A percentile compares a stretch with the other conserved stretches of the same genome.
Evolutionary conservation across 1,139 yeast species (phyloP).

Genomic region (Kodamaea suecica): DNA sequence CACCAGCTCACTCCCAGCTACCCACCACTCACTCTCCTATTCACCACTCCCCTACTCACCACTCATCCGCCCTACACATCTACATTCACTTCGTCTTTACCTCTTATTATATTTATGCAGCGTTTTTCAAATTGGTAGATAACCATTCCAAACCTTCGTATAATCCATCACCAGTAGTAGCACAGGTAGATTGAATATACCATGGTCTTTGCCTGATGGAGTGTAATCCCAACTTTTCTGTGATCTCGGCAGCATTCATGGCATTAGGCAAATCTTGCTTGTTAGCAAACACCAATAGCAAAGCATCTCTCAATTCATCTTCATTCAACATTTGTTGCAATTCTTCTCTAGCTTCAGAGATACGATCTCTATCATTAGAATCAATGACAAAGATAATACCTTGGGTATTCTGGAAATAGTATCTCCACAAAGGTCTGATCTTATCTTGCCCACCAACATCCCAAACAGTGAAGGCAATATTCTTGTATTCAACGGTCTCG

Average conservation of each 20-base stretch:
- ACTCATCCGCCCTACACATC: not conserved
- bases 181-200: conserved; percentile 44
- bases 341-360: conserved; percentile 44
- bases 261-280: conserved; percentile 46
- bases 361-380: conserved; percentile 45
- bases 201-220: conserved; percentile 44
- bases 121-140: conserved; percentile 15
- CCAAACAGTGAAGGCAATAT: conserved; percentile 43
- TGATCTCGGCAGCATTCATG: conserved; percentile 45
- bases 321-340: conserved; percentile 44
- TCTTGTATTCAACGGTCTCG: conserved; percentile 42
- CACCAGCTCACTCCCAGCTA: no score
- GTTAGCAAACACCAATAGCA: conserved; percentile 41
- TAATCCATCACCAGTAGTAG: conserved; percentile 43
- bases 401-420: conserved; percentile 43
- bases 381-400: conserved; percentile 43
- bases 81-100: not conserved
- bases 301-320: conserved; percentile 43
- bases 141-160: conserved; percentile 46
- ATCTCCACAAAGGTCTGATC: conserved; percentile 45
- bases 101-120: conserved; percentile 2
- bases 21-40: no score
- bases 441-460: conserved; percentile 47
- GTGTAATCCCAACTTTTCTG: conserved; percentile 42
- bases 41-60: not conserved